Evolutionary conservation across 495 filamentous ascomycete species (phyloP).

Genomic region (Podospora comata): DNA sequence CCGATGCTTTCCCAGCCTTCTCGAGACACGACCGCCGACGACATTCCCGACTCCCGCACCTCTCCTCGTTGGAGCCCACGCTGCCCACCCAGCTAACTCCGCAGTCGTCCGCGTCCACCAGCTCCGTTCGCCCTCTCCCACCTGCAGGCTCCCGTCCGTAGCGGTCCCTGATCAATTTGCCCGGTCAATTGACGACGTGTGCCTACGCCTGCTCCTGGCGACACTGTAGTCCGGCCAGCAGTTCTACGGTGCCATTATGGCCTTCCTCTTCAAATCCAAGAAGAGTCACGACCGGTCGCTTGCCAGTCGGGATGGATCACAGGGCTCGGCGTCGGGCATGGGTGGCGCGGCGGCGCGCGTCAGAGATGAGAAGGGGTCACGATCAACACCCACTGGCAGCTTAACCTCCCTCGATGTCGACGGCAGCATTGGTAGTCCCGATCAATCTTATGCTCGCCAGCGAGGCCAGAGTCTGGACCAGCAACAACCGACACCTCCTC

Average conservation of each 20-base stretch:
- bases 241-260: slow-evolving; percentile 48
- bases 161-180: neutral
- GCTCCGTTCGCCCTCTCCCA: slow-evolving; percentile 10
- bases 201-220: slow-evolving; percentile 9
- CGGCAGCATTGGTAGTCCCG: slow-evolving; percentile 48
- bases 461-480: slow-evolving; percentile 39
- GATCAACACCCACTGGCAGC: slow-evolving; percentile 55
- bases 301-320: slow-evolving; percentile 45
- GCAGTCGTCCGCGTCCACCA: slow-evolving; percentile 17
- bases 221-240: slow-evolving; percentile 10
- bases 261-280: slow-evolving; percentile 71
- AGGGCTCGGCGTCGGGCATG: slow-evolving; percentile 33
- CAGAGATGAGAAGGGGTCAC: slow-evolving; percentile 47
- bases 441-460: slow-evolving; percentile 41
- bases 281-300: slow-evolving; percentile 56
- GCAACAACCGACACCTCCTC: slow-evolving; percentile 22
- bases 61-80: neutral
- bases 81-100: slow-evolving; percentile 15
- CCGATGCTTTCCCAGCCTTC: slow-evolving; percentile 43
- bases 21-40: slow-evolving; percentile 33
- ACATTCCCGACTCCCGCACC: slow-evolving; percentile 22
- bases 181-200: neutral
- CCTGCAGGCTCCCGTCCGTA: slow-evolving; percentile 17
- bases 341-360: slow-evolving; percentile 42
- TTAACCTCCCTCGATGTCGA: slow-evolving; percentile 51